Evolutionary conservation across 2,329 filamentous ascomycete species (phyloP).

Genomic region (Xenosphaeropsis pyriputrescens): DNA sequence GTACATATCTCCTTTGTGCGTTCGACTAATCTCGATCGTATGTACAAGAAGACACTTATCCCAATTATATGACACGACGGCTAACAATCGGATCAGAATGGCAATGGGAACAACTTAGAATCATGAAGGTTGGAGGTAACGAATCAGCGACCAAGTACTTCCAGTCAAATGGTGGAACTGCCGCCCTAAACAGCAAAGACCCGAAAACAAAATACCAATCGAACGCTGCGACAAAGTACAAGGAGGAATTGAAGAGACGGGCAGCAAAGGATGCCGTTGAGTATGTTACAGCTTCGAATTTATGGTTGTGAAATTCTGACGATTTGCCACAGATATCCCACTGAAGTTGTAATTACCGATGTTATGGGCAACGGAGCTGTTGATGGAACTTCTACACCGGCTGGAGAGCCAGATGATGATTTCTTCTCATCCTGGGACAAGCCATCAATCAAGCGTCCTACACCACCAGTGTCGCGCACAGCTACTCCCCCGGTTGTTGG

Average conservation of each 20-base stretch:
- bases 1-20: conserved; percentile 99
- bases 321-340: conserved; percentile 49
- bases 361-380: conserved; percentile 38
- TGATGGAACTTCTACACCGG: conserved; percentile 61
- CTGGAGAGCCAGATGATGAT: conserved; percentile 72
- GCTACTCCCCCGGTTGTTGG: conserved; percentile 70
- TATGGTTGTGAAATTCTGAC: conserved; percentile 7
- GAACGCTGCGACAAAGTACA: conserved; percentile 89
- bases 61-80: background rate
- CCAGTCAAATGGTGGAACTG: conserved; percentile 87
- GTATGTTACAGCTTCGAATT: conserved; percentile 32
- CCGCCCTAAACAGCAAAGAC: conserved; percentile 91
- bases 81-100: conserved; percentile 44
- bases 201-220: conserved; percentile 94
- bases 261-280: conserved; percentile 72
- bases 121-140: conserved; percentile 98
- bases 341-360: conserved; percentile 76
- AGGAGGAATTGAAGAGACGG: conserved; percentile 84
- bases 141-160: conserved; percentile 98
- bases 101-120: conserved; percentile 96
- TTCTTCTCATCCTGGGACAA: conserved; percentile 99
- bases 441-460: conserved; percentile 89
- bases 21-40: conserved; percentile 97
- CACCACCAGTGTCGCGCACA: conserved; percentile 81
- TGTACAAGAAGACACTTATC: conserved; percentile 21